Conservation (phyloP, 179 eudicot species). For the Beta macrorhiza region DNA sequence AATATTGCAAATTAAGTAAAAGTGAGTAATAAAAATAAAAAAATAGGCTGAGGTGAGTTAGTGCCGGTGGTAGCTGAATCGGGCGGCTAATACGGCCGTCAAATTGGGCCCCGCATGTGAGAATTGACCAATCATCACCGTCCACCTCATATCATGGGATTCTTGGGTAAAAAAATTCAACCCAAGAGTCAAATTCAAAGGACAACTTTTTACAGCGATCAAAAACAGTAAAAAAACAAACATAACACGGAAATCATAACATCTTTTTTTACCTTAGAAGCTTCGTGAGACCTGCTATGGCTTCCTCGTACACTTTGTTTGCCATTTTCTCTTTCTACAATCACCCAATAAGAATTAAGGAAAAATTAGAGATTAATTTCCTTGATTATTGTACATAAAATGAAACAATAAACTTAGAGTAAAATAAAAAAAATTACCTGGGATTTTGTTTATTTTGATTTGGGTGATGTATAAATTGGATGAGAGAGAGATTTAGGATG, state of each 20-base stretch:
- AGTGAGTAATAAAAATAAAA: no score
- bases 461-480: neutral
- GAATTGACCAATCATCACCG: neutral
- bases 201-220: neutral
- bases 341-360: neutral
- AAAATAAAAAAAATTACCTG: neutral
- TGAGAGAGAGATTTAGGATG: neutral
- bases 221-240: neutral
- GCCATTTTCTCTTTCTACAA: slow-evolving; percentile 36
- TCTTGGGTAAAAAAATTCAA: slow-evolving; percentile 7
- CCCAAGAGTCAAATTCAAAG: neutral
- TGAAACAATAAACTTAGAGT: neutral
- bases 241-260: neutral
- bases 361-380: no score
- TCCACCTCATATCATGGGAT: slow-evolving; percentile 2
- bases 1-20: no score
- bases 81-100: neutral
- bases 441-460: neutral
- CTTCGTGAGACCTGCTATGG: slow-evolving; percentile 35
- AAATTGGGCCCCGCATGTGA: slow-evolving; percentile 8
- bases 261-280: slow-evolving; percentile 29
- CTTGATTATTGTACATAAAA: neutral
- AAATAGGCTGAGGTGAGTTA: neutral
- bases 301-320: slow-evolving; percentile 31
- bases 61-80: slow-evolving; percentile 2